Base-by-base conservation (phyloP, 352 stramenopile genomes). In the Phytophthora sansomeana region DNA sequence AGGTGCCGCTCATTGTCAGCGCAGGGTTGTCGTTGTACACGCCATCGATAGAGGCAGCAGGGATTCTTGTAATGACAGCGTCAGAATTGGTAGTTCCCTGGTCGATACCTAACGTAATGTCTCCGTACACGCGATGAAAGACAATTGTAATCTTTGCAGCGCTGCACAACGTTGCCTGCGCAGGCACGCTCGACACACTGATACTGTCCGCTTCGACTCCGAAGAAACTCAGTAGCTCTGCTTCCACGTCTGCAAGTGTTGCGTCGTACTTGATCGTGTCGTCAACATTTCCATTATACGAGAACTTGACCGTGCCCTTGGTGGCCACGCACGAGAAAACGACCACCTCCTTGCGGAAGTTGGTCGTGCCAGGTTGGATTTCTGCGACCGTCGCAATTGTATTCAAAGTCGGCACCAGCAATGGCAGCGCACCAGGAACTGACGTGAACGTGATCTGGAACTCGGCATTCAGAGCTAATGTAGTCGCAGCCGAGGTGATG, bases 1-100 rank as follows among this genome's bases (percentile, higher is more conserved):
- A 93, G 16, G 85, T 95, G 1, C 87, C 85, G 29, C 86, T 95
- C 83, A 95, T 93, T 42, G 67, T 79, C 6, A 81, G 71, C 0
- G 60, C 59, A 6, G 63, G 55, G 0, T 76, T 54, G 29, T 84
- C 75, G 21, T 74, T 78, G 63, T 88, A 93, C 2, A 93, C 67
- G 0, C 86, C 84, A 29, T 89, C 64, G 46, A 91, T 85, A 0
- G 67, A 90, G 6, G 80, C 66, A 0, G 21, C 66, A 0, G 57
- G 48, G 41, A 80, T 83, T 2, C 9, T 3, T 16, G 39, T 46
- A 53, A 63, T 51, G 9, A 28, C 26, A 17, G 64, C 57, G 16
- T 63, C 44, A 26, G 26, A 77, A 46, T 19, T 44, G 64, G 14
- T 55, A 64, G 5, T 39, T 58, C 0, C 44, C 9, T 70, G 65